Percentiles rank a stretch among this genome's conserved stretches.
These are phyloP conservation scores for Medicago ruthenica DNA, from an alignment of 306 rosid species.

Conservation along the genomic window DNA sequence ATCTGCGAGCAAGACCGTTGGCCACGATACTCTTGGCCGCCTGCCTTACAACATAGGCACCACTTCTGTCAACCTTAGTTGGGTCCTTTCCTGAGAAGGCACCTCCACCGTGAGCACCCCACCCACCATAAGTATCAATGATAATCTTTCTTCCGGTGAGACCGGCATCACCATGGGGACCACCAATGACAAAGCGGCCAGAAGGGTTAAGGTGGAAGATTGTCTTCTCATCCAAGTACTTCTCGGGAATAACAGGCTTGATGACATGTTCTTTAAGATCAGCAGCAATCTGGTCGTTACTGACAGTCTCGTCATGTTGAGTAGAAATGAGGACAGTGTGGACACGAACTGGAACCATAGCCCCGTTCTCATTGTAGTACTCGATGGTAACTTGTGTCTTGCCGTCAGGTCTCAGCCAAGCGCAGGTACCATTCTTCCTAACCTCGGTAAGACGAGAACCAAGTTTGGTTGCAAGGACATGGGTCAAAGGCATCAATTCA, in stretches of 20 bases:
- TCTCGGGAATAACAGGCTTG: slow-evolving; percentile 94
- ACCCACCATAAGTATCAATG: slow-evolving; percentile 96
- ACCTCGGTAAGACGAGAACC: slow-evolving; percentile 96
- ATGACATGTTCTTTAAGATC: slow-evolving; percentile 97
- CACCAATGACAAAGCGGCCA: slow-evolving; percentile 98
- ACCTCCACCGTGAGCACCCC: slow-evolving; percentile 99
- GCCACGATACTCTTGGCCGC: slow-evolving; percentile 99
- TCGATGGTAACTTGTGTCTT: slow-evolving; percentile 98
- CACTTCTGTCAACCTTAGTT: slow-evolving; percentile 99
- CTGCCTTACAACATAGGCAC: slow-evolving; percentile 95
- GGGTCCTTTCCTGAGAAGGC: slow-evolving; percentile 99
- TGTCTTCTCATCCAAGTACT: slow-evolving; percentile 95
- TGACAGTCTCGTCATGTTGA: slow-evolving; percentile 97
- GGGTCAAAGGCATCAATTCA: slow-evolving; percentile 91
- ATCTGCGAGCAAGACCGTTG: slow-evolving; percentile 91
- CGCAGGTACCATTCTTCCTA: slow-evolving; percentile 92
- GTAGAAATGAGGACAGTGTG: slow-evolving; percentile 99
- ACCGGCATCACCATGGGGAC: slow-evolving; percentile 99
- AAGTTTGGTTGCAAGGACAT: slow-evolving; percentile 94
- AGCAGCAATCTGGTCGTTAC: slow-evolving; percentile 92
- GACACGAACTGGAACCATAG: slow-evolving; percentile 95
- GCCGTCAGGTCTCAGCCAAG: slow-evolving; percentile 98
- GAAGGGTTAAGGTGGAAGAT: slow-evolving; percentile 99
- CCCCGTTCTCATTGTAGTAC: slow-evolving; percentile 88
- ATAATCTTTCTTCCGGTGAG: slow-evolving; percentile 98